Evolutionary conservation across 2,329 filamentous ascomycete genomes (phyloP).

Genomic region (Furcasterigmium sp.): DNA sequence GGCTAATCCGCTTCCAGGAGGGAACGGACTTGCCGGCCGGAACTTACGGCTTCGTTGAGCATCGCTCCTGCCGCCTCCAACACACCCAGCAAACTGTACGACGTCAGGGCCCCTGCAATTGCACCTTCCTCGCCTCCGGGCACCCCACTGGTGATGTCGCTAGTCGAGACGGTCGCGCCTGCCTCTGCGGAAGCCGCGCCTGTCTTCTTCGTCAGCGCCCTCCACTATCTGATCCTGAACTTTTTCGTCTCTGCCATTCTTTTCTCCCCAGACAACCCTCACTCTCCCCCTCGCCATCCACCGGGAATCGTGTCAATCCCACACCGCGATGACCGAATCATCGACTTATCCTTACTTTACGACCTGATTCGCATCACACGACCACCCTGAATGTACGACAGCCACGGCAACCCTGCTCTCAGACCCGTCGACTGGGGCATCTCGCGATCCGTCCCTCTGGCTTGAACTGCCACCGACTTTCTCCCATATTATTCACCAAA

Average conservation of each 20-base stretch:
- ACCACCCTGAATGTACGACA: slow-evolving; percentile 24
- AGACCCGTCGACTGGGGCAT: slow-evolving; percentile 18
- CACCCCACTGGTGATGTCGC: neutral
- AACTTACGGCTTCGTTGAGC: neutral
- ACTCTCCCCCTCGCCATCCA: no score
- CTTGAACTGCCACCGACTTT: slow-evolving; percentile 9
- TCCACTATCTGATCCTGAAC: neutral
- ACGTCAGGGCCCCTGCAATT: no score
- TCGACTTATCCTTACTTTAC: no score
- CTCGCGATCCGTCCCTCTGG: slow-evolving; percentile 13
- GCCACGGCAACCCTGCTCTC: slow-evolving; percentile 14
- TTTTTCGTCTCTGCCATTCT: neutral
- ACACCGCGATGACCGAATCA: no score
- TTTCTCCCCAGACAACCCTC: neutral
- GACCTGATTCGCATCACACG: no score
- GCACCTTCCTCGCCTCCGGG: no score
- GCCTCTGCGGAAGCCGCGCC: neutral
- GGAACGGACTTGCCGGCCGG: neutral
- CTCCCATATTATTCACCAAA: no score
- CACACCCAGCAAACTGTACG: no score
- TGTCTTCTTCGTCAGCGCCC: slow-evolving; percentile 1
- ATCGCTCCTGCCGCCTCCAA: no score
- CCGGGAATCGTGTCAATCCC: no score
- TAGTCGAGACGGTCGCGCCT: neutral
- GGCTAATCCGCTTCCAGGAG: neutral